These are phyloP conservation scores for Rubus parviflorus DNA, from an alignment of 306 rosid species.

Conservation along the genomic window DNA sequence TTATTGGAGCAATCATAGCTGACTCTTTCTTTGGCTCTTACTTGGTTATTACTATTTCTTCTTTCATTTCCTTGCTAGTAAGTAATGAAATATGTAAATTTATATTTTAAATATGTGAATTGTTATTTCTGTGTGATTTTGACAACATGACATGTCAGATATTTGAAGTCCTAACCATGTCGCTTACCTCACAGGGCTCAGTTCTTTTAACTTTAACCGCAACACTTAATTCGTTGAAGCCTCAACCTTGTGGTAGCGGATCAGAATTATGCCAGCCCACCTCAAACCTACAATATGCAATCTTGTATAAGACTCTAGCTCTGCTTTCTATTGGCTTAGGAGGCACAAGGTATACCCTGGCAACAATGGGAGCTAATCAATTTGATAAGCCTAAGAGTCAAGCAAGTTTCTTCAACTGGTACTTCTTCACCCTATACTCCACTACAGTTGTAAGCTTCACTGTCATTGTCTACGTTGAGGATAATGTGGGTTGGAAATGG, in stretches of 20 bases:
- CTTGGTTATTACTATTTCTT: slow-evolving; percentile 30
- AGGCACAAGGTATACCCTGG: slow-evolving; percentile 47
- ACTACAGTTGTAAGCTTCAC: slow-evolving; percentile 17
- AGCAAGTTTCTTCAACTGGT: slow-evolving; percentile 49
- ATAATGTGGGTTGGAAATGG: slow-evolving; percentile 36
- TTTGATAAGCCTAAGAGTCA: slow-evolving; percentile 35
- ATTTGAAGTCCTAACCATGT: neutral
- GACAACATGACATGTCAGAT: too few relatives aligned
- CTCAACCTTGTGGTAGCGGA: slow-evolving; percentile 29
- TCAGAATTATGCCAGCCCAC: slow-evolving; percentile 34
- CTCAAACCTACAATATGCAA: slow-evolving; percentile 20
- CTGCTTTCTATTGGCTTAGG: slow-evolving; percentile 43
- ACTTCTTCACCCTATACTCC: slow-evolving; percentile 25
- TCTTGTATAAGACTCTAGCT: slow-evolving; percentile 32
- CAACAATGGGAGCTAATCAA: slow-evolving; percentile 52
- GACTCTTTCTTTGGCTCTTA: slow-evolving; percentile 52
- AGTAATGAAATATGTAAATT: neutral
- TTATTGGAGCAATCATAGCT: slow-evolving; percentile 51
- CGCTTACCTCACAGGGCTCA: slow-evolving; percentile 32
- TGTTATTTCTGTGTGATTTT: too few relatives aligned
- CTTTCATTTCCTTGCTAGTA: slow-evolving; percentile 31
- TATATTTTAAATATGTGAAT: too few relatives aligned
- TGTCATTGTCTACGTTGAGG: slow-evolving; percentile 41
- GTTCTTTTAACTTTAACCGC: slow-evolving; percentile 34
- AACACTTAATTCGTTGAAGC: slow-evolving; percentile 28